These are phyloP conservation scores for Verticillium isaacii DNA, from an alignment of 2,329 filamentous ascomycete genomes.

Conservation along the genomic window DNA sequence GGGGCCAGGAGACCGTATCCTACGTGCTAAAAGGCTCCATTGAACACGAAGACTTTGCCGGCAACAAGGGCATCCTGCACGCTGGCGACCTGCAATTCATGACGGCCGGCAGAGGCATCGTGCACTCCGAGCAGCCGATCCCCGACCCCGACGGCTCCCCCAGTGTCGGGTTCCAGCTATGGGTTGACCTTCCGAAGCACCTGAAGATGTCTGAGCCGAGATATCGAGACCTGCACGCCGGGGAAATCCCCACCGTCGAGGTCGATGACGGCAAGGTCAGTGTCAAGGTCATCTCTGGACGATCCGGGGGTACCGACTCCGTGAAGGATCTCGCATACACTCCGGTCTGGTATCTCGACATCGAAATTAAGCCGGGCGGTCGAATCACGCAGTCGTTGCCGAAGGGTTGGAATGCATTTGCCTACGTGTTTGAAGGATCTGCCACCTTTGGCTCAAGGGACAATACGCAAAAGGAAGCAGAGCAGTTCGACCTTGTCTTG, in stretches of 20 bases:
- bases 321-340: slow-evolving; percentile 91
- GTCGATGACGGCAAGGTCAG: slow-evolving; percentile 70
- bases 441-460: slow-evolving; percentile 56
- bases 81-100: slow-evolving; percentile 96
- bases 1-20: slow-evolving; percentile 84
- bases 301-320: slow-evolving; percentile 77
- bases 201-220: slow-evolving; percentile 87
- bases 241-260: slow-evolving; percentile 71
- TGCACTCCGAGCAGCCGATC: slow-evolving; percentile 92
- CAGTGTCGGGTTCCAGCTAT: slow-evolving; percentile 87
- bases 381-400: slow-evolving; percentile 71
- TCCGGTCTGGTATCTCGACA: slow-evolving; percentile 88
- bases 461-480: slow-evolving; percentile 46
- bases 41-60: slow-evolving; percentile 89
- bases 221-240: slow-evolving; percentile 77
- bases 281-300: slow-evolving; percentile 90
- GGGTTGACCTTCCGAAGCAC: slow-evolving; percentile 82
- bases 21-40: slow-evolving; percentile 80
- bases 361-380: slow-evolving; percentile 78
- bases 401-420: slow-evolving; percentile 81
- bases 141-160: slow-evolving; percentile 69
- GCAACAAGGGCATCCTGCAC: slow-evolving; percentile 76
- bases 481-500: slow-evolving; percentile 79
- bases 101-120: slow-evolving; percentile 87
- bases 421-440: slow-evolving; percentile 75